These are phyloP conservation scores for Venturia pyrina DNA, from an alignment of 2,329 filamentous ascomycete species.

Conservation along the genomic window DNA sequence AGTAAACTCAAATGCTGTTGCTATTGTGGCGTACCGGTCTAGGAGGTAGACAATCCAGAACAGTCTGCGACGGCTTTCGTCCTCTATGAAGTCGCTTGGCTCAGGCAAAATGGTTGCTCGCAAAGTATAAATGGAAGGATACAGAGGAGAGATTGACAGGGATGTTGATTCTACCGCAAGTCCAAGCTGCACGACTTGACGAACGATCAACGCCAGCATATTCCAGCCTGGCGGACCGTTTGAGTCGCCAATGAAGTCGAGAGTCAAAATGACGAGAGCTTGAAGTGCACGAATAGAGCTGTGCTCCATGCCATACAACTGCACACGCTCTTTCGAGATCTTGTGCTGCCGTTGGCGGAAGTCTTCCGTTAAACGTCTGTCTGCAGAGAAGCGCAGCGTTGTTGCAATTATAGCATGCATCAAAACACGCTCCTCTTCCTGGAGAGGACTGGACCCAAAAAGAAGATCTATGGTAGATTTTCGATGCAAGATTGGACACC, in stretches of 20 bases:
- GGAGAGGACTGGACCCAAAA: slow-evolving; percentile 59
- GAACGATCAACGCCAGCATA: slow-evolving; percentile 76
- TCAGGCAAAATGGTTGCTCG: slow-evolving; percentile 78
- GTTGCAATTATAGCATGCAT: slow-evolving; percentile 85
- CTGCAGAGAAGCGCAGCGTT: slow-evolving; percentile 73
- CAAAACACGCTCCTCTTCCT: slow-evolving; percentile 73
- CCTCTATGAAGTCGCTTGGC: slow-evolving; percentile 76
- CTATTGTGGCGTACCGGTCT: slow-evolving; percentile 81
- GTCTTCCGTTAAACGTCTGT: slow-evolving; percentile 62
- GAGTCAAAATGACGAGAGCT: slow-evolving; percentile 73
- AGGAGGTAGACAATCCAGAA: slow-evolving; percentile 95
- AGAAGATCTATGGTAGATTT: slow-evolving; percentile 71
- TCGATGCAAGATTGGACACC: slow-evolving; percentile 82
- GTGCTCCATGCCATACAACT: slow-evolving; percentile 81
- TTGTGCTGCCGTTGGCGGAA: slow-evolving; percentile 66
- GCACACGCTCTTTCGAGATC: slow-evolving; percentile 72
- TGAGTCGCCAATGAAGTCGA: slow-evolving; percentile 76
- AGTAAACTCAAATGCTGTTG: slow-evolving; percentile 86
- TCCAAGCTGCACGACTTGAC: slow-evolving; percentile 80
- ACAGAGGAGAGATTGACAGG: slow-evolving; percentile 64
- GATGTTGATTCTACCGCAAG: slow-evolving; percentile 76
- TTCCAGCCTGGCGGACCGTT: slow-evolving; percentile 93
- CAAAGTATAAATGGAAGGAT: slow-evolving; percentile 80
- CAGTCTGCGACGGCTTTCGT: slow-evolving; percentile 71
- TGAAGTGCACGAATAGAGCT: slow-evolving; percentile 82